Percentiles rank a stretch among this genome's conserved stretches.
phyloP scores from a whole-genome alignment of 2,329 filamentous ascomycete species.

The Dissoconium aciculare region DNA sequence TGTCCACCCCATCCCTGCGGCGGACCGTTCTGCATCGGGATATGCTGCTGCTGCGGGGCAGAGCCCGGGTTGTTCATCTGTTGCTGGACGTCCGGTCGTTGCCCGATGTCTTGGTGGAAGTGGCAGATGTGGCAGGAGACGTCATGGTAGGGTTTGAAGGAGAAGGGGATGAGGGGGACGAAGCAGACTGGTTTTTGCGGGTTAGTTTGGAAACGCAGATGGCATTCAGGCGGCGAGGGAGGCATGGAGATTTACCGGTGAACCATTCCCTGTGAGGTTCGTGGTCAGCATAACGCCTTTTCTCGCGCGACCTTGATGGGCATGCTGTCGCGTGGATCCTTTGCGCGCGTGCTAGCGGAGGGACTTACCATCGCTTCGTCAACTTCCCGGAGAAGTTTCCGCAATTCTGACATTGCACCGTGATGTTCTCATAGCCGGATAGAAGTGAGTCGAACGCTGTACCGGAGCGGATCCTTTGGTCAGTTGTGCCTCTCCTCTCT shows the following conservation, averaged over 20 bases:
- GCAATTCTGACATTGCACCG: slow-evolving; percentile 38
- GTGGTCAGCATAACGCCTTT: slow-evolving; percentile 2
- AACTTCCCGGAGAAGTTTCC: slow-evolving; percentile 34
- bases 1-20: slow-evolving; percentile 17
- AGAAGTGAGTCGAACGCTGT: slow-evolving; percentile 33
- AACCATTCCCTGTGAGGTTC: slow-evolving; percentile 43
- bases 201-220: too few species aligned
- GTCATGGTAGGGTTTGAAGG: slow-evolving; percentile 40
- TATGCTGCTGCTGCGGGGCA: slow-evolving; percentile 12
- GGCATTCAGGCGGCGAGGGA: too few species aligned
- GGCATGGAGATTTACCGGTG: too few species aligned
- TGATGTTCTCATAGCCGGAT: slow-evolving; percentile 35
- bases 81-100: slow-evolving; percentile 25
- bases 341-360: neutral
- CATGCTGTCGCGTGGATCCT: neutral
- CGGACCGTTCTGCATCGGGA: slow-evolving; percentile 22
- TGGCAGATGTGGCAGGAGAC: slow-evolving; percentile 62
- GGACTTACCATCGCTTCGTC: slow-evolving; percentile 30
- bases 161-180: slow-evolving; percentile 57
- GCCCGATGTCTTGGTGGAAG: slow-evolving; percentile 48
- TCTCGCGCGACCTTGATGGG: slow-evolving; percentile 9
- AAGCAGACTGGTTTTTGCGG: too few species aligned
- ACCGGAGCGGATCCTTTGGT: slow-evolving; percentile 1
- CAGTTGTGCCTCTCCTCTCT: slow-evolving; percentile 1
- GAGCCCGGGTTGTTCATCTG: slow-evolving; percentile 18